phyloP scores from a whole-genome alignment of 495 filamentous ascomycete genomes.

The Acidiella bohemica region DNA sequence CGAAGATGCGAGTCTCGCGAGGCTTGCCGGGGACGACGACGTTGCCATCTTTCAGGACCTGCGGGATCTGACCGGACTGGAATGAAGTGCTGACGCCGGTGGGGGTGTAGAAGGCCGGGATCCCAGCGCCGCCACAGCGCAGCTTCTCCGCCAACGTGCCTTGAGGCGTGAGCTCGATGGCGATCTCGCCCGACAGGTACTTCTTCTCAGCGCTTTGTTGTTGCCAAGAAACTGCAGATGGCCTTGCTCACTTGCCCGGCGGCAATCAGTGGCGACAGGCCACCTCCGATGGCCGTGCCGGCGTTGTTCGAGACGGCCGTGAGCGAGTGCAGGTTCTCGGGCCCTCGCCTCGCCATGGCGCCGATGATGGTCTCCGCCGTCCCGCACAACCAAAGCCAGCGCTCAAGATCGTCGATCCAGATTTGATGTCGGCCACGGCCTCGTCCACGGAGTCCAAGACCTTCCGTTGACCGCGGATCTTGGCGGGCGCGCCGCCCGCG shows the following conservation, averaged over 20 bases:
- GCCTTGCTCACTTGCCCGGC: constrained; percentile 44
- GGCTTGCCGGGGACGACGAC: constrained; percentile 41
- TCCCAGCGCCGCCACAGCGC: constrained; percentile 49
- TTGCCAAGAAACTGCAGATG: constrained; percentile 47
- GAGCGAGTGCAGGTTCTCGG: constrained; percentile 28
- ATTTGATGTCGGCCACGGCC: constrained; percentile 46
- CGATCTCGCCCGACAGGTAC: constrained; percentile 47
- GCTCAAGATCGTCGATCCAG: constrained; percentile 44
- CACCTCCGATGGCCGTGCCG: constrained; percentile 40
- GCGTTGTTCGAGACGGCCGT: constrained; percentile 57
- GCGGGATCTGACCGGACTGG: constrained; percentile 47
- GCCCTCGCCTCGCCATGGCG: constrained; percentile 23
- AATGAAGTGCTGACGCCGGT: constrained; percentile 49
- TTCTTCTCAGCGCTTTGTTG: constrained; percentile 53
- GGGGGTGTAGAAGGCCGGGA: constrained; percentile 54
- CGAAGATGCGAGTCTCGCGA: constrained; percentile 46
- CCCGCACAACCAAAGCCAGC: constrained; percentile 48
- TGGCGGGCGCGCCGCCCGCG: constrained; percentile 20
- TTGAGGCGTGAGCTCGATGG: constrained; percentile 52
- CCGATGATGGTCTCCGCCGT: constrained; percentile 25
- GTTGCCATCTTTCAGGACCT: constrained; percentile 36
- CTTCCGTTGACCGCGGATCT: constrained; percentile 35
- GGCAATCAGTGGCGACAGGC: constrained; percentile 39
- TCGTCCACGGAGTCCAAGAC: constrained; percentile 43
- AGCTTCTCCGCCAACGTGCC: constrained; percentile 52